These are phyloP conservation scores for Phaffia rhodozyma DNA, from an alignment of 1,284 basidiomycete genomes.

Conservation along the genomic window DNA sequence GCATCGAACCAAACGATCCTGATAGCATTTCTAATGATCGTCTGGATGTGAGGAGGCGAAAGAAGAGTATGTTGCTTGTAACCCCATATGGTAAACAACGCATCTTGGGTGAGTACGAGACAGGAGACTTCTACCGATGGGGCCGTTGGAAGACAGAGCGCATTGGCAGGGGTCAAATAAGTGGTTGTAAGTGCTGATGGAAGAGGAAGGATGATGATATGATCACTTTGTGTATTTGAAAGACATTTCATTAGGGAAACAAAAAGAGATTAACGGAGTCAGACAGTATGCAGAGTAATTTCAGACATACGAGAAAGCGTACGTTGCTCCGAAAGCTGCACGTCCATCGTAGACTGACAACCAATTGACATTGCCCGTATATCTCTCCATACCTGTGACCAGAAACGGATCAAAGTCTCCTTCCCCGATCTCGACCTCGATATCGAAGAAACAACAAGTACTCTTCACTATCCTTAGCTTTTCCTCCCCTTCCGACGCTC, in stretches of 20 bases:
- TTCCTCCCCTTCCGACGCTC: not conserved
- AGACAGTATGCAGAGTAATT: not conserved
- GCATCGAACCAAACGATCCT: not conserved
- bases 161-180: not conserved
- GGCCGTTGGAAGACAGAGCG: not conserved
- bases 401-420: not conserved
- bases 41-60: not conserved
- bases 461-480: not conserved
- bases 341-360: not conserved
- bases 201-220: not conserved
- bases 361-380: constrained; percentile 1
- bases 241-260: not conserved
- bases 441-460: not conserved
- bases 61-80: no score
- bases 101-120: not conserved
- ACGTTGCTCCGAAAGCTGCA: constrained; percentile 3
- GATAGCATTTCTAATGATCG: not conserved
- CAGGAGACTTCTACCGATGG: not conserved
- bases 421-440: not conserved
- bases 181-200: not conserved
- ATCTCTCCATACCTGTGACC: not conserved
- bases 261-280: not conserved
- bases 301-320: not conserved
- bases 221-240: not conserved
- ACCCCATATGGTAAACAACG: not conserved